Evolutionary conservation across 1,284 basidiomycete genomes (phyloP), one percentile per base, ranked within the genome.

Genomic region (Mycosarcoma maydis): DNA sequence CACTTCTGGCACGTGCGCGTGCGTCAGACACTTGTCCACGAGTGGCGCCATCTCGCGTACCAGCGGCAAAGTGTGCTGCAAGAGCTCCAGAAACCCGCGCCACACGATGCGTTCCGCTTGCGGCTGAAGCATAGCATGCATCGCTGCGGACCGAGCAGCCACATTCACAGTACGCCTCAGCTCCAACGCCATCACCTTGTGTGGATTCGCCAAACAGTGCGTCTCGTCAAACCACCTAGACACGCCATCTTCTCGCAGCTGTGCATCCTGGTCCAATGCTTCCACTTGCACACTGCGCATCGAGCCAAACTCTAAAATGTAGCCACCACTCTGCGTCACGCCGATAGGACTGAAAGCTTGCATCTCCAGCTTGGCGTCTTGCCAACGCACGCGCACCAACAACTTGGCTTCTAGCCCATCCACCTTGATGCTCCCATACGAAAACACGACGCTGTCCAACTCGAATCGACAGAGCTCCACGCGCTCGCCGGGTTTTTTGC

Each of bases 1-100:
- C 11, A 87, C 86, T 67, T 90, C 89, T 27, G 67, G 64, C 27
- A 55, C 41, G 17, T 56, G 54, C 1, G 69, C 51, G 78, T 83
- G 30, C 77, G 82, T n/a, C 83, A 84, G 53, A 76, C 80, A 50
- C 62, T 62, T 83, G 77, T 36, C 84, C 19, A 86, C 83, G 38
- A 91, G 87, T 10, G 84, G 85, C 60, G 90, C 88, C 10, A 92
- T 83, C 72, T 89, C 88, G 2, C 86, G 85, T 6, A 88, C 88
- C 44, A 92, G 86, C 0, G 90, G 89, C 10, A 92, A 82, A 0
- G 90, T 91, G 60, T 90, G 87, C 37, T 89, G 85, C 11, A 92
- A 32, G 16, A 71, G 32, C 36, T 57, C 55, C 47, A 71, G 54
- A 37, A 71, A 65, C 3, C 68, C 68, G 33, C 49, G 46, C 68